phyloP scores from a whole-genome alignment of 805 yeast genomes.

The Candida chauliodis region DNA sequence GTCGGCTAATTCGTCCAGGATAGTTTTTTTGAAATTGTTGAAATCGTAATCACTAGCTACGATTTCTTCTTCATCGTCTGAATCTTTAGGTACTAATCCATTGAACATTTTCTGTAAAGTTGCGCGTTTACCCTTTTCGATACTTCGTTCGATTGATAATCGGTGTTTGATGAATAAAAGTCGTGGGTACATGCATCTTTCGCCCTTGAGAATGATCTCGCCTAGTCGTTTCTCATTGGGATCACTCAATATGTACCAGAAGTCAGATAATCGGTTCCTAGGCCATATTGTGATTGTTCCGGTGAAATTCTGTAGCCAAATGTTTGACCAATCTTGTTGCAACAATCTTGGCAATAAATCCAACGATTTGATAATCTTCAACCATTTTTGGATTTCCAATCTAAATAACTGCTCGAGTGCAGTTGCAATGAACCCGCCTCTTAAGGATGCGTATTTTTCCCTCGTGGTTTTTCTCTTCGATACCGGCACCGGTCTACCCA shows the following conservation, averaged over 20 bases:
- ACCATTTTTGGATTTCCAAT: conserved; percentile 75
- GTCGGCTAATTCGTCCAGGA: conserved; percentile 14
- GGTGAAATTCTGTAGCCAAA: conserved; percentile 69
- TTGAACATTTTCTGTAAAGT: conserved; percentile 16
- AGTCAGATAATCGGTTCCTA: conserved; percentile 54
- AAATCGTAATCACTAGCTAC: conserved; percentile 9
- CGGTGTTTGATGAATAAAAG: conserved; percentile 63
- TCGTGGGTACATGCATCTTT: conserved; percentile 63
- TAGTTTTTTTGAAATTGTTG: conserved; percentile 4
- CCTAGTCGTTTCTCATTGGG: conserved; percentile 59
- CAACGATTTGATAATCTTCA: conserved; percentile 59
- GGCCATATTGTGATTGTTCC: conserved; percentile 82
- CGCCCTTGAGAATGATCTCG: conserved; percentile 58
- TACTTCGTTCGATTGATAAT: conserved; percentile 59
- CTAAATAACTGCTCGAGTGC: conserved; percentile 69
- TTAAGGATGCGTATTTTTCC: conserved; percentile 39
- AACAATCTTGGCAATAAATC: conserved; percentile 65
- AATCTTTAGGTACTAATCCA: conserved; percentile 6
- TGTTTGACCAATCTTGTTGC: conserved; percentile 78
- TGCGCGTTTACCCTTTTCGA: conserved; percentile 45
- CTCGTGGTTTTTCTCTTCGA: conserved; percentile 38
- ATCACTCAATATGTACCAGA: conserved; percentile 61
- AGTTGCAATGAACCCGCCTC: conserved; percentile 77
- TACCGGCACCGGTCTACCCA: conserved; percentile 71
- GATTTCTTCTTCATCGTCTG: conserved; percentile 9